Conservation (phyloP, 2,329 filamentous ascomycete genomes). For the Verticillium tricorpus region DNA sequence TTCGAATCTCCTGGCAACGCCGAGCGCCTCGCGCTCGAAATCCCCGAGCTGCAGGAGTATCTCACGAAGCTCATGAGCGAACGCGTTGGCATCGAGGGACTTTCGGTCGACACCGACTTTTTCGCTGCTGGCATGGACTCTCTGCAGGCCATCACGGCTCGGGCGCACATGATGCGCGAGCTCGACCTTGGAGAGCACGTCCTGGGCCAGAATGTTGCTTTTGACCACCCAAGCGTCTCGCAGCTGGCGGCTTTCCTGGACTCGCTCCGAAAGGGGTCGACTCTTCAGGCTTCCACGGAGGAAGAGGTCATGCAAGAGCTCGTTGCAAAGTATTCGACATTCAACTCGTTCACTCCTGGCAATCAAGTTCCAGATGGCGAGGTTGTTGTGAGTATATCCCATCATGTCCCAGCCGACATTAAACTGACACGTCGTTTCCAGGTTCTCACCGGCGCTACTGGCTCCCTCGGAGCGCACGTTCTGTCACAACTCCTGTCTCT, state of each 20-base stretch:
- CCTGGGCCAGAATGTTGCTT: conserved; percentile 32
- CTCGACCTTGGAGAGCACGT: conserved; percentile 27
- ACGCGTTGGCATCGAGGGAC: conserved; percentile 19
- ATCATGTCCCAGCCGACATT: neutral
- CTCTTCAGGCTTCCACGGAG: conserved; percentile 15
- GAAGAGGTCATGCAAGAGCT: conserved; percentile 26
- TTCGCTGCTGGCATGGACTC: conserved; percentile 41
- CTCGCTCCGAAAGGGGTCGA: conserved; percentile 15
- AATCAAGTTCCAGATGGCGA: conserved; percentile 19
- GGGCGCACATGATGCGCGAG: conserved; percentile 32
- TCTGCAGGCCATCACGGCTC: conserved; percentile 39
- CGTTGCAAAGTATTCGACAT: conserved; percentile 32
- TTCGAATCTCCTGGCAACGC: conserved; percentile 9
- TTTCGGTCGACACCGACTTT: conserved; percentile 28
- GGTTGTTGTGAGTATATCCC: conserved; percentile 21
- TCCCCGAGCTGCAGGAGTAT: conserved; percentile 20
- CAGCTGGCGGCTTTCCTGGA: conserved; percentile 27
- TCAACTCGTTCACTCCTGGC: conserved; percentile 19
- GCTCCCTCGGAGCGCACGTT: conserved; percentile 55
- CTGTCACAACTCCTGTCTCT: conserved; percentile 53
- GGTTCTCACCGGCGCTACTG: conserved; percentile 57
- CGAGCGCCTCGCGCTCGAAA: conserved; percentile 6
- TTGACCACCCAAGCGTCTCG: conserved; percentile 32
- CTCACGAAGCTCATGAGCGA: conserved; percentile 13
- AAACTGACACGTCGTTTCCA: conserved; percentile 8